These are phyloP conservation scores for Colletotrichum karsti DNA, from an alignment of 2,329 filamentous ascomycete genomes.

Conservation along the genomic window DNA sequence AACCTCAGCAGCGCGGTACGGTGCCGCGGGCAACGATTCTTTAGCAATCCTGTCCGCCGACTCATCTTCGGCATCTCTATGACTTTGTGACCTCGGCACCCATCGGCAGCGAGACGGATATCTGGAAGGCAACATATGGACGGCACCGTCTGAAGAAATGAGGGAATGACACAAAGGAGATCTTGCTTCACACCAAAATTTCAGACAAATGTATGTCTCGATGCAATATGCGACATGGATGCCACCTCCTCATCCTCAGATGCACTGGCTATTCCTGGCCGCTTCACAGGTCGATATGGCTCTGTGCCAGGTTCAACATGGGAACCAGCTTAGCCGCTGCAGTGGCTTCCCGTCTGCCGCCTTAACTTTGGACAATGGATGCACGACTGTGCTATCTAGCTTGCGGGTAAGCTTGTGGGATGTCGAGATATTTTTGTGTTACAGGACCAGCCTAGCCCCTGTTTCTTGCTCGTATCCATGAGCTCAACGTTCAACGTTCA, in stretches of 20 bases:
- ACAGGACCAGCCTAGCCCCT: neutral
- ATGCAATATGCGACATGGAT: neutral
- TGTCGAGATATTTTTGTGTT: neutral
- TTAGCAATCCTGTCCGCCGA: no score
- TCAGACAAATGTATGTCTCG: neutral
- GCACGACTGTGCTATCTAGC: neutral
- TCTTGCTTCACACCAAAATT: neutral
- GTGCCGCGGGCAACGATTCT: no score
- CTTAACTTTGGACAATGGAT: neutral
- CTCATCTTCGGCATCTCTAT: no score
- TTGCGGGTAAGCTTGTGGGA: constrained; percentile 10
- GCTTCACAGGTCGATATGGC: neutral
- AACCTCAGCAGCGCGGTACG: no score
- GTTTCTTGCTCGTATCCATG: neutral
- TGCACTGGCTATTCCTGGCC: neutral
- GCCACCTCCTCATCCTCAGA: neutral
- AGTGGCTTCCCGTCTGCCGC: neutral
- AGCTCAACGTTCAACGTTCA: neutral
- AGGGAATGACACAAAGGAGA: neutral
- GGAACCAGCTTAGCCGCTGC: neutral
- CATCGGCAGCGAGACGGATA: neutral
- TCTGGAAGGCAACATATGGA: neutral
- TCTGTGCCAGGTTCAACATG: neutral
- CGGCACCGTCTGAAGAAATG: neutral
- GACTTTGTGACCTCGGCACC: neutral